phyloP scores from a whole-genome alignment of 164 flowering plant species.

The Platanus orientalis region DNA sequence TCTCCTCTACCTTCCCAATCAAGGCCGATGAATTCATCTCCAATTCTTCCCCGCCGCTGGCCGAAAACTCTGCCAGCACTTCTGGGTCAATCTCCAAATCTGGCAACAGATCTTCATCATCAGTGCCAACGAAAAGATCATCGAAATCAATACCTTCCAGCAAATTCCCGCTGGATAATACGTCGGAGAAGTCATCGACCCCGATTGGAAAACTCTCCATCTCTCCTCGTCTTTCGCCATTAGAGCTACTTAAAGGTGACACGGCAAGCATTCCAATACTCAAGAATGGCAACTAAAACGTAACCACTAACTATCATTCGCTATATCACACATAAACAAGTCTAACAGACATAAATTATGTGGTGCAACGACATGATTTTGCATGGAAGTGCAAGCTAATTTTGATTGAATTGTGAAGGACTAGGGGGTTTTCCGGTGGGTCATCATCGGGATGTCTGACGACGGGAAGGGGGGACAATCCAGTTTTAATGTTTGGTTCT shows the following conservation, averaged over 20 bases:
- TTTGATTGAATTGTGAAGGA: neutral
- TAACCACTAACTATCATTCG: neutral
- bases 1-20: slow-evolving; percentile 13
- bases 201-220: slow-evolving; percentile 35
- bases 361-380: slow-evolving; percentile 2
- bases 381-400: neutral
- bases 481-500: neutral
- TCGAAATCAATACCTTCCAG: slow-evolving; percentile 78
- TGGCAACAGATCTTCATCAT: slow-evolving; percentile 58
- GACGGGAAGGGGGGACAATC: neutral
- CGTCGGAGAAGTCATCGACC: slow-evolving; percentile 36
- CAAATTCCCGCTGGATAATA: slow-evolving; percentile 38
- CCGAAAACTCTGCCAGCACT: slow-evolving; percentile 61
- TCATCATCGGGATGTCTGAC: neutral
- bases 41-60: slow-evolving; percentile 55
- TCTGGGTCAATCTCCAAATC: slow-evolving; percentile 91
- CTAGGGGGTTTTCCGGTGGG: slow-evolving; percentile 1
- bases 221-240: slow-evolving; percentile 43
- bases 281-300: neutral
- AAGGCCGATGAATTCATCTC: slow-evolving; percentile 22
- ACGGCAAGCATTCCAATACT: slow-evolving; percentile 61
- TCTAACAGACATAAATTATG: neutral
- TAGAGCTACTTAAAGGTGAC: slow-evolving; percentile 43
- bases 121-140: slow-evolving; percentile 61
- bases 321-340: neutral